phyloP scores from a whole-genome alignment of 805 yeast genomes.

The Lipomyces yamadae region DNA sequence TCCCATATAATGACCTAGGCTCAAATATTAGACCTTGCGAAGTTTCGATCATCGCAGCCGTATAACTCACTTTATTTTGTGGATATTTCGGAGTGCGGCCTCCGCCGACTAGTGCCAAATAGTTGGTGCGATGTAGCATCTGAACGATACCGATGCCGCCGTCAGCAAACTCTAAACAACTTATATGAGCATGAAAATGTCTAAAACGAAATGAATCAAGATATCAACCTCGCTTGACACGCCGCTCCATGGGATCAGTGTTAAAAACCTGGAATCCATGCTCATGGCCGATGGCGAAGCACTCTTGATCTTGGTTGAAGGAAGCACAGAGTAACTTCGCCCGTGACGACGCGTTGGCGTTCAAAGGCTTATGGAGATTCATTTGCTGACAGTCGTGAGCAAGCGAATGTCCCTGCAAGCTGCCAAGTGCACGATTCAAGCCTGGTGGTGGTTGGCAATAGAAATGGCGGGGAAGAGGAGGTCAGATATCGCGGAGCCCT shows the following conservation, averaged over 20 bases:
- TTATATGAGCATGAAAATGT: neutral
- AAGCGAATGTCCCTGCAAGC: neutral
- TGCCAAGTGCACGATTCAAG: neutral
- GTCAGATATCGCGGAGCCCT: too few relatives aligned
- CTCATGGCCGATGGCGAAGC: constrained; percentile 84
- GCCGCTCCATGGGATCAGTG: constrained; percentile 80
- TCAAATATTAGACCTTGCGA: neutral
- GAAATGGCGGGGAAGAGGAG: too few relatives aligned
- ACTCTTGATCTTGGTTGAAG: constrained; percentile 89
- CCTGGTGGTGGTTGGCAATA: neutral
- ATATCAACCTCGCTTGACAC: constrained; percentile 60
- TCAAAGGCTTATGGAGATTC: constrained; percentile 37
- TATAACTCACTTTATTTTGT: constrained; percentile 57
- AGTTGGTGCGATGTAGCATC: constrained; percentile 90
- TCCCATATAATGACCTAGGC: constrained; percentile 78
- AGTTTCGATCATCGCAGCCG: neutral
- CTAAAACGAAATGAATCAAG: neutral
- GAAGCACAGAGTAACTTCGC: constrained; percentile 57
- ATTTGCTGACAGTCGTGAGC: constrained; percentile 10
- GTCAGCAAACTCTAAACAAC: constrained; percentile 44
- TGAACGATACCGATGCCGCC: constrained; percentile 75
- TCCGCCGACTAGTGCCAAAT: constrained; percentile 88
- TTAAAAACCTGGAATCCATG: constrained; percentile 83
- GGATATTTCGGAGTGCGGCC: constrained; percentile 81
- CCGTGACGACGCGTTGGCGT: constrained; percentile 23